Evolutionary conservation across 2,329 filamentous ascomycete genomes (phyloP).

Genomic region (Hypoxylon sp.): DNA sequence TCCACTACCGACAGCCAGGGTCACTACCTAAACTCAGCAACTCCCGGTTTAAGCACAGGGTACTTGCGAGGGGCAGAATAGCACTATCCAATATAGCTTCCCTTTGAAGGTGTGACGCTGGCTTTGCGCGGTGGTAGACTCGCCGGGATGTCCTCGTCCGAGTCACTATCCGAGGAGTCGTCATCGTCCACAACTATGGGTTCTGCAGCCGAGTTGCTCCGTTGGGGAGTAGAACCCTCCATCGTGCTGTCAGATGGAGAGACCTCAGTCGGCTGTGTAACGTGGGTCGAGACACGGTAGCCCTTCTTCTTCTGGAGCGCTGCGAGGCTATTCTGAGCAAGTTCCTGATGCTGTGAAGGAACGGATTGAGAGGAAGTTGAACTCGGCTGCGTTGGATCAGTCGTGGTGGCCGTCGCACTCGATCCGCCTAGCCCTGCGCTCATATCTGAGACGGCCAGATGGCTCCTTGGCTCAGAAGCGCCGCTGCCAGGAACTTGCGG

Average conservation of each 20-base stretch:
- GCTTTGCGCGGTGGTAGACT: conserved; percentile 42
- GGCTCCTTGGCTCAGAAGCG: conserved; percentile 31
- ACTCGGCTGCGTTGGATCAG: conserved; percentile 42
- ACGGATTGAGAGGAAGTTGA: neutral
- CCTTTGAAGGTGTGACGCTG: conserved; percentile 17
- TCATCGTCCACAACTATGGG: conserved; percentile 47
- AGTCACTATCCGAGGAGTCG: conserved; percentile 41
- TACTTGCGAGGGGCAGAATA: neutral
- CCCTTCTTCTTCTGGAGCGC: conserved; percentile 50
- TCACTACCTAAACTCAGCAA: neutral
- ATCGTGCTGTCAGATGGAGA: conserved; percentile 24
- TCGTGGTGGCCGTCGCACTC: conserved; percentile 45
- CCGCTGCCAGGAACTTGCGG: conserved; percentile 14
- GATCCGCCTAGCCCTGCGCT: conserved; percentile 47
- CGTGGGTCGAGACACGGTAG: conserved; percentile 50
- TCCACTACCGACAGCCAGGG: neutral
- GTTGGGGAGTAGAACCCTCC: conserved; percentile 20
- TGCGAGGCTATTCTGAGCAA: conserved; percentile 45
- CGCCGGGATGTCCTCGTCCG: conserved; percentile 51
- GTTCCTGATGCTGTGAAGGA: neutral
- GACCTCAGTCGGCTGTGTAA: conserved; percentile 25
- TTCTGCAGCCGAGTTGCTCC: conserved; percentile 42
- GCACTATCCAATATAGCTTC: conserved; percentile 20
- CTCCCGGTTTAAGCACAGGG: neutral
- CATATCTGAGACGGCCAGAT: conserved; percentile 48